These are phyloP conservation scores for Xerocomellus dryophilus DNA, from an alignment of 768 basidiomycete genomes.

Conservation along the genomic window DNA sequence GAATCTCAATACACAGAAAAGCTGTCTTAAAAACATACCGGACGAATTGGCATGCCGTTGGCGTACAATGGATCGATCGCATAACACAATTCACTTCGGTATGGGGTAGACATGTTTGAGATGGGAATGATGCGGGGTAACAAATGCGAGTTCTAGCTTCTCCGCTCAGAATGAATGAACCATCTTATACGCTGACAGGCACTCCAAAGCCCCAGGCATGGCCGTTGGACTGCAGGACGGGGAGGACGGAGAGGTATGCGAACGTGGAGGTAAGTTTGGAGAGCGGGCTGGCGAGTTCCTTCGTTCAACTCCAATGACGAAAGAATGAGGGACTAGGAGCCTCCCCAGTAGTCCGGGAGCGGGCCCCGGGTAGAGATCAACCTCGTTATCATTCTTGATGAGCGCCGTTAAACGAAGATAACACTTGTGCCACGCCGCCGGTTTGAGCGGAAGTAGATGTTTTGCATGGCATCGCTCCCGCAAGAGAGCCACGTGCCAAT, in stretches of 20 bases:
- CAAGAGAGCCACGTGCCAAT: not conserved
- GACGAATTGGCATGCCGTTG: not conserved
- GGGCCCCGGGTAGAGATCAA: not conserved
- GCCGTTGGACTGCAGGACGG: not conserved
- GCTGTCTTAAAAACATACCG: not conserved
- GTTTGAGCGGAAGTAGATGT: not conserved
- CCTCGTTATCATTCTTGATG: not conserved
- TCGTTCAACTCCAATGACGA: not conserved
- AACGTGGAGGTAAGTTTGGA: not conserved
- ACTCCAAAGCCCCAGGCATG: constrained; percentile 5
- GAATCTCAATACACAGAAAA: not conserved
- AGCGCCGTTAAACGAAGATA: not conserved
- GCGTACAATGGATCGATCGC: not conserved
- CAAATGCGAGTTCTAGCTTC: no score
- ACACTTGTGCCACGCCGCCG: not conserved
- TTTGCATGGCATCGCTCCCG: not conserved
- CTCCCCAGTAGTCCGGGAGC: not conserved
- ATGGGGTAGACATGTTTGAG: not conserved
- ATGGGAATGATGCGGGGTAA: not conserved
- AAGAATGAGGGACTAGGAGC: not conserved
- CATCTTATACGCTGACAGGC: not conserved
- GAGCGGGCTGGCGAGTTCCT: not conserved
- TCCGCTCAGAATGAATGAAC: not conserved
- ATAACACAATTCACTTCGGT: not conserved
- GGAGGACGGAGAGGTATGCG: not conserved